Conservation (phyloP, 441 rosid species). For the Syzygium malaccense region DNA sequence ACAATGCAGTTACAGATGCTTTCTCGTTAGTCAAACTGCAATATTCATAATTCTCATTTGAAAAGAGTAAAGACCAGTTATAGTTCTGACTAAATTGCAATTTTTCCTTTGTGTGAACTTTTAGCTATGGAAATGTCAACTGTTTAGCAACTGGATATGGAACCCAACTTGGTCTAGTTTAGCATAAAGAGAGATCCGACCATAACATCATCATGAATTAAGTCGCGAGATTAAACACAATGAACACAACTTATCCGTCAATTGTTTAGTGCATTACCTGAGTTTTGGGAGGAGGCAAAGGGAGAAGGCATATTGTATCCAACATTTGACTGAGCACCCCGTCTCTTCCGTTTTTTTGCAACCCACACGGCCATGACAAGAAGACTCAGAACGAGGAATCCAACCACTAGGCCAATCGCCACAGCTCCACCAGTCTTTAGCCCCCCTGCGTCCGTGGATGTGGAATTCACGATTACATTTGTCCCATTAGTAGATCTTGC, state of each 20-base stretch:
- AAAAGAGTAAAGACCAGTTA: background rate
- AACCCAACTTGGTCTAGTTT: background rate
- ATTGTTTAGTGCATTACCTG: slow-evolving; percentile 4
- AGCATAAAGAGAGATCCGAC: background rate
- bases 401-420: background rate
- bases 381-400: slow-evolving; percentile 1
- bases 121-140: background rate
- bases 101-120: background rate
- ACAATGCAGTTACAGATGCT: background rate
- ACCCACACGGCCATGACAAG: slow-evolving; percentile 10
- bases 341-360: slow-evolving; percentile 5
- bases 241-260: background rate
- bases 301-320: slow-evolving; percentile 14
- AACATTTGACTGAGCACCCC: background rate
- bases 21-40: background rate
- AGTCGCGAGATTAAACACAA: background rate
- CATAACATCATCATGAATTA: background rate
- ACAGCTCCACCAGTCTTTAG: slow-evolving; percentile 6
- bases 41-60: background rate
- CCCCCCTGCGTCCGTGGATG: background rate
- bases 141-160: background rate
- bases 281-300: slow-evolving; percentile 10
- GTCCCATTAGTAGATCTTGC: slow-evolving; percentile 33
- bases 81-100: background rate
- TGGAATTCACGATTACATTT: background rate